These are phyloP conservation scores for Diutina mesorugosa DNA, from an alignment of 1,139 yeast species.

Conservation along the genomic window DNA sequence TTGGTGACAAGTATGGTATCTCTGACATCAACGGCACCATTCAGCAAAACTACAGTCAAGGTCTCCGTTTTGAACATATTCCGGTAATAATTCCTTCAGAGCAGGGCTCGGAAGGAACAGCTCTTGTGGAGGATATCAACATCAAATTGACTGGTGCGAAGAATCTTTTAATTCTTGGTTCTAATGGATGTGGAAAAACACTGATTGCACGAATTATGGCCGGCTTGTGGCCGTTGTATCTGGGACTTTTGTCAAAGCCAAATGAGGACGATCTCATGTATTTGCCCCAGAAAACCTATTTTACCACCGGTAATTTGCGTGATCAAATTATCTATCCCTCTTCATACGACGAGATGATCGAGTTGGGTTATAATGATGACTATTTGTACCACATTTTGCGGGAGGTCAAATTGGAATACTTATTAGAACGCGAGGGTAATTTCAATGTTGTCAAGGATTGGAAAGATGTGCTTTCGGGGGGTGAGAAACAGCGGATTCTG, in stretches of 20 bases:
- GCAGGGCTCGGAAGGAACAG: constrained; percentile 40
- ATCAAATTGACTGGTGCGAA: constrained; percentile 56
- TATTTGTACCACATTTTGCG: constrained; percentile 55
- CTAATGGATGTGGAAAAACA: constrained; percentile 86
- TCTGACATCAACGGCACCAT: constrained; percentile 66
- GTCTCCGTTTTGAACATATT: constrained; percentile 70
- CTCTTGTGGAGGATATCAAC: constrained; percentile 43
- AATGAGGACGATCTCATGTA: constrained; percentile 58
- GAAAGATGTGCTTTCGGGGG: constrained; percentile 90
- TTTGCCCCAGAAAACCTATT: constrained; percentile 74
- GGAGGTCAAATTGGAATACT: constrained; percentile 71
- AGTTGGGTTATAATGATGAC: constrained; percentile 58
- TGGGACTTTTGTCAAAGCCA: constrained; percentile 75
- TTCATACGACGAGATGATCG: constrained; percentile 67
- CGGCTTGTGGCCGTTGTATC: constrained; percentile 85
- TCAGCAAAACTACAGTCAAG: constrained; percentile 58
- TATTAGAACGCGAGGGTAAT: constrained; percentile 50
- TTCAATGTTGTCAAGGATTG: constrained; percentile 61
- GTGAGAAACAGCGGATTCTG: constrained; percentile 86
- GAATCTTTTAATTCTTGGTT: constrained; percentile 69
- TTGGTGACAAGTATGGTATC: constrained; percentile 41
- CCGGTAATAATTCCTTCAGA: constrained; percentile 70
- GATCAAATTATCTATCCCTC: constrained; percentile 84
- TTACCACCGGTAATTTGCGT: constrained; percentile 66
- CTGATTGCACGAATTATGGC: constrained; percentile 76